Evolutionary conservation across 495 filamentous ascomycete genomes (phyloP).

Genomic region (Aspergillus haitiensis): DNA sequence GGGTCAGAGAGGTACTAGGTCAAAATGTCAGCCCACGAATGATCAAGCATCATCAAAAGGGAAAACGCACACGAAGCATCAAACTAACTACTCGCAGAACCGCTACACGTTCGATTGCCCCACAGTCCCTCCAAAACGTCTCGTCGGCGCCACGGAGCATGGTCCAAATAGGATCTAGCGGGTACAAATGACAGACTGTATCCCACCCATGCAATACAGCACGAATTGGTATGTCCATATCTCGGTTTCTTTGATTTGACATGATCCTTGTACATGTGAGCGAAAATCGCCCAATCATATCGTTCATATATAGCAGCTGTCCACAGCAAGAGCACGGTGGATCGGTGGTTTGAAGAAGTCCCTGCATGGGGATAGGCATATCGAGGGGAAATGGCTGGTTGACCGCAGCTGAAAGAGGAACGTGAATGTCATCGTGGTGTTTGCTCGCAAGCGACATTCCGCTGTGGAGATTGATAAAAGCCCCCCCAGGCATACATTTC

Average conservation of each 20-base stretch:
- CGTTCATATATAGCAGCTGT: conserved; percentile 16
- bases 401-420: conserved; percentile 3
- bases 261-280: not conserved
- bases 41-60: not conserved
- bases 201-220: conserved; percentile 18
- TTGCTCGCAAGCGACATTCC: conserved; percentile 5
- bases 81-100: conserved; percentile 18
- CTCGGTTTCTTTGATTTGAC: conserved; percentile 13
- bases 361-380: conserved; percentile 11
- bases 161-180: conserved; percentile 19
- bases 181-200: conserved; percentile 9
- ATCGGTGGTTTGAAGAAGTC: conserved; percentile 6
- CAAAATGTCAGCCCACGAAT: not conserved
- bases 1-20: conserved; percentile 16
- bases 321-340: conserved; percentile 10
- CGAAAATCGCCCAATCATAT: conserved; percentile 12
- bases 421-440: not conserved
- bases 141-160: conserved; percentile 19
- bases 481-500: conserved; percentile 3
- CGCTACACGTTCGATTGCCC: conserved; percentile 11
- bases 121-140: conserved; percentile 17
- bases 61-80: conserved; percentile 20
- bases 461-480: conserved; percentile 2
- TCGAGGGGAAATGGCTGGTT: conserved; percentile 14
- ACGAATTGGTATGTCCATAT: conserved; percentile 19